A percentile compares a stretch with the other conserved stretches of the same genome.
Evolutionary conservation across 208 protist genomes (phyloP).

Genomic region (Crithidia thermophila): DNA sequence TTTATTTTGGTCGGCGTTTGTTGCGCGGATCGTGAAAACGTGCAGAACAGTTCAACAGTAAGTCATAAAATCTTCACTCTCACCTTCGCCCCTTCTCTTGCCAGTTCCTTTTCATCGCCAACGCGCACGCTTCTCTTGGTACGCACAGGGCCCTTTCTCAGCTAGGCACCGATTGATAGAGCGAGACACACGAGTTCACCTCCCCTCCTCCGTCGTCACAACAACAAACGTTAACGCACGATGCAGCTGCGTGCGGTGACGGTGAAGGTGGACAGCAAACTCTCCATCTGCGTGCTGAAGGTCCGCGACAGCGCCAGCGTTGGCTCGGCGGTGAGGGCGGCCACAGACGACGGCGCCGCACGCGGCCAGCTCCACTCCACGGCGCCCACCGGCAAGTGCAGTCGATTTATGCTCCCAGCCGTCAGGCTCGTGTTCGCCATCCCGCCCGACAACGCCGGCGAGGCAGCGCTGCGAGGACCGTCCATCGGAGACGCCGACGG

Average conservation of each 20-base stretch:
- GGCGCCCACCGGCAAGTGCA: constrained; percentile 18
- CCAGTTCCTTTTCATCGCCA: too few relatives aligned
- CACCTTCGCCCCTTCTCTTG: too few relatives aligned
- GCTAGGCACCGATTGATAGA: too few relatives aligned
- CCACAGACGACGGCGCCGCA: constrained; percentile 27
- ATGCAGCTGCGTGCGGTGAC: constrained; percentile 69
- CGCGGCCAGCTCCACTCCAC: constrained; percentile 48
- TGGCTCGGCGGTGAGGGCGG: constrained; percentile 36
- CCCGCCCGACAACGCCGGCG: not conserved
- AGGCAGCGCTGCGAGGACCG: not conserved
- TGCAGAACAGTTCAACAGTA: too few relatives aligned
- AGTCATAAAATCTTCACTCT: too few relatives aligned
- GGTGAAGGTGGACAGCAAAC: constrained; percentile 64
- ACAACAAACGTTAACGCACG: constrained; percentile 28
- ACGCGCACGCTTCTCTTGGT: too few relatives aligned
- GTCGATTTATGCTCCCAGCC: not conserved
- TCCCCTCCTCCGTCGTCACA: not conserved
- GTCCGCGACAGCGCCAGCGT: constrained; percentile 62
- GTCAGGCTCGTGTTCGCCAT: constrained; percentile 5
- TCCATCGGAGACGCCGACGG: not conserved
- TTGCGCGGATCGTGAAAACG: too few relatives aligned
- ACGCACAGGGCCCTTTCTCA: too few relatives aligned
- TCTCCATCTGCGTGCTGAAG: constrained; percentile 61
- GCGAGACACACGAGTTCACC: not conserved
- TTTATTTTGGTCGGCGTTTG: too few relatives aligned